Evolutionary conservation across 306 rosid genomes (phyloP), one percentile per base, ranked within the genome.

Genomic region (Citrullus amarus): DNA sequence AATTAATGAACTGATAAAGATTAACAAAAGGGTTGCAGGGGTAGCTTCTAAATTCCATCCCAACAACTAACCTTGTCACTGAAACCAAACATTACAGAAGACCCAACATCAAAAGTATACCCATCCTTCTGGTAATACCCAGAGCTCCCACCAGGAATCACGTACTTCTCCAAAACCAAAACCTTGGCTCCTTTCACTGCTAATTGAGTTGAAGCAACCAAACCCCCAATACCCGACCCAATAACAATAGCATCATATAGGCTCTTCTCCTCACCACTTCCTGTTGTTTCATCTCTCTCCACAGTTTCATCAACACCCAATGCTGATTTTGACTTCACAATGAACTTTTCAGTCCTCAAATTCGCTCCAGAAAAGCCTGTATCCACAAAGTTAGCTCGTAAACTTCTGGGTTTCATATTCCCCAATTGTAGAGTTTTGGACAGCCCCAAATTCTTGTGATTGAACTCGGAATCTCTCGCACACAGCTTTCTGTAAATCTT

Each of bases 41-140:
- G 22, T 13, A 44, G 75, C 36, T 5, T 6, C 20, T 69, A 41
- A 59, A 54, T 9, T 17, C 20, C 54, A 10, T 22, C 15, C 69
- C 59, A 53, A 58, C 43, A 78, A 62, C 89, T 56, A 17, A 95
- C 99, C 97, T 95, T 95, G 67, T 92, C 92, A 81, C 97, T 91
- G 88, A 95, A 95, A 81, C 99, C 97, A 69, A 95, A 95, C 99
- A 95, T 92, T 78, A 95, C 99, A 80, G 97, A 95, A 80, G 99
- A 92, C 0, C 97, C 97, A 76, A 92, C 99, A 86, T 95, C 97
- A 84, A 92, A 95, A 78, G 96, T 92, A 81, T 95, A 95, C 2
- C 97, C 97, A 81, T 92, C 86, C 79, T 88, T 92, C 83, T 95
- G 83, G 71, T 89, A 95, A 82, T 86, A 95, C 59, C 98, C 98